Percentiles rank a stretch among this genome's conserved stretches.
Conservation (phyloP, 495 filamentous ascomycete genomes). For the Penicillium nucicola region DNA sequence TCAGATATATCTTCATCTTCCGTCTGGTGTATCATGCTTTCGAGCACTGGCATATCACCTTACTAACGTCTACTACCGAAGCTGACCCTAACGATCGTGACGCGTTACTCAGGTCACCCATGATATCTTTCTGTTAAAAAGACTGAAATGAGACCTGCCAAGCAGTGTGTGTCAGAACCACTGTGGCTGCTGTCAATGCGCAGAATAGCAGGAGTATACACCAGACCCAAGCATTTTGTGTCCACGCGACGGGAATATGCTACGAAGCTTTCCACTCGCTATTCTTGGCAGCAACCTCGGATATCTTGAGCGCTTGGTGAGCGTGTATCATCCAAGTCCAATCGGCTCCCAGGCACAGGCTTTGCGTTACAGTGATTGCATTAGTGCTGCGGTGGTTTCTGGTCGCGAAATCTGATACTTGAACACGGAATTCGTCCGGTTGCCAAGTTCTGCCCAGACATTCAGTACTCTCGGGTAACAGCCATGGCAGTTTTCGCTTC, state of each 20-base stretch:
- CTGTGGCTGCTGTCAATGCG: constrained; percentile 26
- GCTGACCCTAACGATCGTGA: too few relatives aligned
- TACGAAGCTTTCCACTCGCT: constrained; percentile 35
- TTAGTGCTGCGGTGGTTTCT: constrained; percentile 33
- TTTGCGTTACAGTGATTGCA: constrained; percentile 22
- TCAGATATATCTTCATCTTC: too few relatives aligned
- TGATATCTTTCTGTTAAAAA: too few relatives aligned
- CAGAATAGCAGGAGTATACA: constrained; percentile 39
- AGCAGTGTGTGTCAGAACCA: too few relatives aligned
- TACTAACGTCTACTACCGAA: too few relatives aligned
- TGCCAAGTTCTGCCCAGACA: constrained; percentile 39
- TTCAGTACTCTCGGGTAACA: constrained; percentile 25
- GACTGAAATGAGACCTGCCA: too few relatives aligned
- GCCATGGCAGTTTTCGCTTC: constrained; percentile 23
- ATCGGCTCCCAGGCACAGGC: constrained; percentile 18
- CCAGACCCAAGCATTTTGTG: constrained; percentile 39
- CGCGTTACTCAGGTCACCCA: too few relatives aligned
- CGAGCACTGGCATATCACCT: too few relatives aligned
- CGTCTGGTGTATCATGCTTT: too few relatives aligned
- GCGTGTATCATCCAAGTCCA: constrained; percentile 10
- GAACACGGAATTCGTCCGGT: constrained; percentile 32
- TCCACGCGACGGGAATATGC: constrained; percentile 34
- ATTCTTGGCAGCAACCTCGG: constrained; percentile 31
- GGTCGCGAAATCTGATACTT: constrained; percentile 39
- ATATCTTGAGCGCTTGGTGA: constrained; percentile 26